Evolutionary conservation across 2,329 filamentous ascomycete genomes (phyloP).

Genomic region (Blastomyces parvus): DNA sequence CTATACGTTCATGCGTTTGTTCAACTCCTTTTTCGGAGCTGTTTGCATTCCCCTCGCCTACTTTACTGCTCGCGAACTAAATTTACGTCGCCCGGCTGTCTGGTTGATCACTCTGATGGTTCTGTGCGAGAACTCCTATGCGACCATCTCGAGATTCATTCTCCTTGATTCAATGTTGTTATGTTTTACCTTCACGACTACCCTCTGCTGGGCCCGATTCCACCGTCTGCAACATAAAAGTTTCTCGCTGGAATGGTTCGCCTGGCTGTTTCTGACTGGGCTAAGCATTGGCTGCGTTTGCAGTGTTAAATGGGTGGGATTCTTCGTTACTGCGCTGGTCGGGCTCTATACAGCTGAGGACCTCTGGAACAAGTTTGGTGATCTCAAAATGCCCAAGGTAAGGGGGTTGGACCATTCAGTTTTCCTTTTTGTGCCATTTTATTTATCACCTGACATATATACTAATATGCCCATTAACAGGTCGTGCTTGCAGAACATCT

Average conservation of each 20-base stretch:
- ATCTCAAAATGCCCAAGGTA: slow-evolving; percentile 80
- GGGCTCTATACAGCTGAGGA: slow-evolving; percentile 94
- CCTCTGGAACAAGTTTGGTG: slow-evolving; percentile 95
- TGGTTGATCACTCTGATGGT: slow-evolving; percentile 97
- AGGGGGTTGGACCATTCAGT: slow-evolving; percentile 9
- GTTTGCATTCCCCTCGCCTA: slow-evolving; percentile 89
- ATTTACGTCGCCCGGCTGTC: slow-evolving; percentile 74
- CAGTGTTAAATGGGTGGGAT: slow-evolving; percentile 96
- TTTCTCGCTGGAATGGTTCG: slow-evolving; percentile 86
- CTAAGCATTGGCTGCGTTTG: slow-evolving; percentile 95
- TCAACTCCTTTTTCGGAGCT: slow-evolving; percentile 92
- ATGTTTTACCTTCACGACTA: slow-evolving; percentile 96
- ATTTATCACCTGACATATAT: slow-evolving; percentile 17
- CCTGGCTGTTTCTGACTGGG: slow-evolving; percentile 88
- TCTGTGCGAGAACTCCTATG: slow-evolving; percentile 97
- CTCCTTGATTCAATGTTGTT: slow-evolving; percentile 97
- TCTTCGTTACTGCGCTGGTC: slow-evolving; percentile 91
- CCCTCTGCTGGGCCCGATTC: slow-evolving; percentile 95
- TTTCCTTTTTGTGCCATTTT: neutral
- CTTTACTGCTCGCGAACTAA: slow-evolving; percentile 84
- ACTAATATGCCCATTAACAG: slow-evolving; percentile 31
- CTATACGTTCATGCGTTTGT: slow-evolving; percentile 97
- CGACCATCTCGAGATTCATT: slow-evolving; percentile 96
- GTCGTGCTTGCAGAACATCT: slow-evolving; percentile 65
- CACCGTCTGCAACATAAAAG: slow-evolving; percentile 76